These are phyloP conservation scores for Ramaria sp. DNA, from an alignment of 768 basidiomycete species.

Conservation along the genomic window DNA sequence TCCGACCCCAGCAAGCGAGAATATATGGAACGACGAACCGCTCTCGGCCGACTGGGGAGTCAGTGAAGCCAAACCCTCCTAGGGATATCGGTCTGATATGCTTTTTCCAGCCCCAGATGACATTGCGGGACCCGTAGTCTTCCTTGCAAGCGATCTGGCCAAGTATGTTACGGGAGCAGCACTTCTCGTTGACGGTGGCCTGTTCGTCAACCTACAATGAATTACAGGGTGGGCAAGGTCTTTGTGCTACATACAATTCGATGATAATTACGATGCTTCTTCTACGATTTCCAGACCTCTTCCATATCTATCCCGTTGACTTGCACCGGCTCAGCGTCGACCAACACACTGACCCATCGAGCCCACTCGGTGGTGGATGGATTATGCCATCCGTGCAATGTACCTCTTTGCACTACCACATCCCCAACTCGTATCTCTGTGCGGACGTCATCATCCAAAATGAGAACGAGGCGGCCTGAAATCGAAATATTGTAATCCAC, in stretches of 20 bases:
- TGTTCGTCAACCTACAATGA: conserved; percentile 66
- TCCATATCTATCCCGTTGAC: conserved; percentile 30
- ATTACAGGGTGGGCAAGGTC: too few relatives aligned
- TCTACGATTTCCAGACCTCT: conserved; percentile 12
- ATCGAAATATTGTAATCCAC: conserved; percentile 54
- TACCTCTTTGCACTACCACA: conserved; percentile 45
- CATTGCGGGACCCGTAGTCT: conserved; percentile 64
- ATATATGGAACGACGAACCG: conserved; percentile 54
- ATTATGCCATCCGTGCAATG: conserved; percentile 53
- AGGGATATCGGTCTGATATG: background rate
- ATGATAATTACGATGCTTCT: background rate
- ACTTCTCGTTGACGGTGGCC: conserved; percentile 60
- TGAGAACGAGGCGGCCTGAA: conserved; percentile 42
- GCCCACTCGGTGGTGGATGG: conserved; percentile 36
- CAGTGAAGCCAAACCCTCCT: conserved; percentile 11
- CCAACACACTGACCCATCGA: conserved; percentile 41
- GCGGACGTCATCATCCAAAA: conserved; percentile 47
- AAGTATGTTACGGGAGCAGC: conserved; percentile 60
- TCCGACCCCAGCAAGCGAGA: conserved; percentile 45
- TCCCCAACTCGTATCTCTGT: conserved; percentile 44
- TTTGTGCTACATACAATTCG: conserved; percentile 2
- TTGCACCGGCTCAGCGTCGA: conserved; percentile 42
- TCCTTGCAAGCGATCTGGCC: conserved; percentile 61
- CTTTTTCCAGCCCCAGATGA: conserved; percentile 44
- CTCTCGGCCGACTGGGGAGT: conserved; percentile 58